Percentiles rank a stretch among this genome's conserved stretches.
phyloP scores from a whole-genome alignment of 169 alveolate species.

The Plasmodium blacklocki region DNA sequence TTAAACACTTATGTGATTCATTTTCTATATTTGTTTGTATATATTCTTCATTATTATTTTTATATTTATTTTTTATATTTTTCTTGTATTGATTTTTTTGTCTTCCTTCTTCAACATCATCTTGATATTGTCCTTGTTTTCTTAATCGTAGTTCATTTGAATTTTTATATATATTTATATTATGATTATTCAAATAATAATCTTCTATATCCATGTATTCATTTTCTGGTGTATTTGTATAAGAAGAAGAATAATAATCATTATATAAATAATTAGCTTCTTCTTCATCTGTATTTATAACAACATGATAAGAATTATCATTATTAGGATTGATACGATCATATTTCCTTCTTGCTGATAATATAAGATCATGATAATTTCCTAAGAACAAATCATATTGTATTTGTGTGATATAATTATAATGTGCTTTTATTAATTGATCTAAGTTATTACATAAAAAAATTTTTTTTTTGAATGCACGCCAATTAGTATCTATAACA shows the following conservation, averaged over 20 bases:
- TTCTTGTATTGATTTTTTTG: too few relatives aligned
- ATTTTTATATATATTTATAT: too few relatives aligned
- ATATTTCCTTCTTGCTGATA: not conserved
- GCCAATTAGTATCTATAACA: conserved; percentile 63
- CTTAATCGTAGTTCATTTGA: too few relatives aligned
- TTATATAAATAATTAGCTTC: not conserved
- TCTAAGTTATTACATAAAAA: conserved; percentile 48
- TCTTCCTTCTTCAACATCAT: too few relatives aligned
- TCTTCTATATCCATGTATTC: too few relatives aligned
- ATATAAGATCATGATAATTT: conserved; percentile 8
- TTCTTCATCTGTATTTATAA: not conserved
- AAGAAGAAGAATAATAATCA: not conserved
- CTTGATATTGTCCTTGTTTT: too few relatives aligned
- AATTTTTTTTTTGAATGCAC: conserved; percentile 24
- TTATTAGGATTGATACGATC: not conserved
- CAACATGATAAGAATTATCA: not conserved
- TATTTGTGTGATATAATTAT: conserved; percentile 46
- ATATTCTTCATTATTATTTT: too few relatives aligned
- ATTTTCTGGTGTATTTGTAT: not conserved
- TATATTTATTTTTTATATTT: too few relatives aligned
- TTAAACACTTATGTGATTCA: conserved; percentile 46
- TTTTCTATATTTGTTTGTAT: conserved; percentile 1
- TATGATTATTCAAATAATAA: too few relatives aligned
- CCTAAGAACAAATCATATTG: conserved; percentile 53
- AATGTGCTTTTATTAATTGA: conserved; percentile 43